These are phyloP conservation scores for Pholiota adiposa DNA, from an alignment of 1,284 basidiomycete species.

Conservation along the genomic window DNA sequence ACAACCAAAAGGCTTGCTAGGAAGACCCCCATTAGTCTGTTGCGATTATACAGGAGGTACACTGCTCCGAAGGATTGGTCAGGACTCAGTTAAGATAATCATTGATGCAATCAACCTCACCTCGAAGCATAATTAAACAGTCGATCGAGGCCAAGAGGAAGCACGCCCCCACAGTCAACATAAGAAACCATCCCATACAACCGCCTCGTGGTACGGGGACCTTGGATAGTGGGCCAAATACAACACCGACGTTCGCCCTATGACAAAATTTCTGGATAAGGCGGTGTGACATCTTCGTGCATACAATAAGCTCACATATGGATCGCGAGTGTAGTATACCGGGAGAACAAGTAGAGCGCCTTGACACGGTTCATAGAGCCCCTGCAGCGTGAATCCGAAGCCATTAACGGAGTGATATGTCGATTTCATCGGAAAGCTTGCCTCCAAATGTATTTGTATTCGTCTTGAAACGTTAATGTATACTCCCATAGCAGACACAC, in stretches of 20 bases:
- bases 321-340: slow-evolving; percentile 18
- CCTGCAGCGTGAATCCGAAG: slow-evolving; percentile 4
- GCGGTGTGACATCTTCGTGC: too few relatives aligned
- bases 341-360: slow-evolving; percentile 19
- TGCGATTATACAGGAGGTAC: slow-evolving; percentile 20
- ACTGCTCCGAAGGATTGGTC: slow-evolving; percentile 8
- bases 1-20: slow-evolving; percentile 12
- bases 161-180: slow-evolving; percentile 17
- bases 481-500: slow-evolving; percentile 22
- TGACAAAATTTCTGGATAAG: background rate
- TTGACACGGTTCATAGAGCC: slow-evolving; percentile 21
- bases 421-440: slow-evolving; percentile 1
- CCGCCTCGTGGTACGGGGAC: slow-evolving; percentile 13
- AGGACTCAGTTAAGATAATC: background rate
- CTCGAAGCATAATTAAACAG: slow-evolving; percentile 25
- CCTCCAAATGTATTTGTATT: slow-evolving; percentile 26
- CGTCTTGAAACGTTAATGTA: slow-evolving; percentile 16
- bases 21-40: slow-evolving; percentile 10
- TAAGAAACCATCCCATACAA: slow-evolving; percentile 23
- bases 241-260: slow-evolving; percentile 14
- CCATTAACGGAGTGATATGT: background rate
- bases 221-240: slow-evolving; percentile 19
- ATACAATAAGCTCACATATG: slow-evolving; percentile 15
- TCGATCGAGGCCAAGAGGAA: slow-evolving; percentile 21
- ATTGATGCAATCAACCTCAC: background rate